Conservation (phyloP, 176 grass and related monocot genomes). For the Avena sativa region DNA sequence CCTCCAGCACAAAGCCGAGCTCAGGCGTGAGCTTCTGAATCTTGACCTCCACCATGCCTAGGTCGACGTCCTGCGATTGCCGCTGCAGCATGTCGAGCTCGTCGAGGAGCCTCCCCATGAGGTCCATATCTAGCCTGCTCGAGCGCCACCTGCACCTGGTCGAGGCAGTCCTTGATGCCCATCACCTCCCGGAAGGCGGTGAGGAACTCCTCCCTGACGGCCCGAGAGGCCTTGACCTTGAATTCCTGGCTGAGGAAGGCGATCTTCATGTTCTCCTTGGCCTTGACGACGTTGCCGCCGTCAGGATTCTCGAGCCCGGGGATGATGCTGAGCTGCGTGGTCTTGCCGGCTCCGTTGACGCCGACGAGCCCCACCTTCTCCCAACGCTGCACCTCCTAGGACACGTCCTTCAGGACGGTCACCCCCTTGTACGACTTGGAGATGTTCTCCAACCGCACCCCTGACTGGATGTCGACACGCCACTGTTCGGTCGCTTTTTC, state of each 20-base stretch:
- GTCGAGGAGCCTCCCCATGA: constrained; percentile 45
- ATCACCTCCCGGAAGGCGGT: constrained; percentile 87
- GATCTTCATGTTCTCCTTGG: constrained; percentile 51
- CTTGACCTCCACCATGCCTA: constrained; percentile 79
- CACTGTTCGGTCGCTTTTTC: constrained; percentile 72
- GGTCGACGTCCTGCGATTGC: constrained; percentile 69
- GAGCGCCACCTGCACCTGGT: constrained; percentile 79
- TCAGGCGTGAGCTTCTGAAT: constrained; percentile 96
- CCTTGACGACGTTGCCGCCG: constrained; percentile 77
- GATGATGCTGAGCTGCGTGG: constrained; percentile 83
- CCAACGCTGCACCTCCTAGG: constrained; percentile 92
- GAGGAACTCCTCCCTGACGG: constrained; percentile 64
- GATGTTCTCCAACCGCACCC: constrained; percentile 80
- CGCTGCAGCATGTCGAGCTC: constrained; percentile 92
- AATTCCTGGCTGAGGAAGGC: constrained; percentile 92
- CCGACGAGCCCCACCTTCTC: constrained; percentile 96
- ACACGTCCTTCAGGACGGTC: constrained; percentile 79
- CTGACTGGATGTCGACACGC: constrained; percentile 87
- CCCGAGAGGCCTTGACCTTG: constrained; percentile 65
- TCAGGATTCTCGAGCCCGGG: constrained; percentile 50
- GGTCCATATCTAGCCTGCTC: constrained; percentile 50
- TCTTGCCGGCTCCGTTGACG: constrained; percentile 95
- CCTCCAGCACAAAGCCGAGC: constrained; percentile 79
- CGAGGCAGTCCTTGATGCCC: constrained; percentile 71
- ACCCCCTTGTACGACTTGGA: constrained; percentile 86